Base-by-base conservation (phyloP, 2,329 filamentous ascomycete species). In the Diaporthe helianthi region DNA sequence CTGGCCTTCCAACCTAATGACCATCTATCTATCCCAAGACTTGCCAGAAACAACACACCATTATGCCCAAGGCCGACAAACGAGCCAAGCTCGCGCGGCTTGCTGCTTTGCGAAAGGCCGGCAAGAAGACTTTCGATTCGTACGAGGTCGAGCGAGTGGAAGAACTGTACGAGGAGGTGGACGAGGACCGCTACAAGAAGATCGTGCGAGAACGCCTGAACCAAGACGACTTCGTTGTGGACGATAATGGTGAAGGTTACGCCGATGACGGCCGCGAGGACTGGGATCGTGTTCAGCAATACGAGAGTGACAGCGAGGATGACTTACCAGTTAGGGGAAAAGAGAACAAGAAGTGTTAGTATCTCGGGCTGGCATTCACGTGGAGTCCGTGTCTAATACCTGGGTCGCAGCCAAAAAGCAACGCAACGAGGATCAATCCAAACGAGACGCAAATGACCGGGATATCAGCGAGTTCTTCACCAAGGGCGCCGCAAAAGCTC, bases 131-230 rank as follows among this genome's bases (percentile, higher is more conserved):
- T 73, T 90, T 97, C 73, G 92, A 94, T 75, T 89, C 87, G 70
- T 99, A 98, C 83, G 85, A 97, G 80, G 89, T 98, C 71, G 88
- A 93, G 75, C 91, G 98, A 72, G 92, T 93, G 75, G 88, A 91
- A 73, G 89, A 93, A 74, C 84, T 99, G 53, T 99, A 98, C 82
- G 96, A 98, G 72, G 94, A 97, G 76, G 94, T 99, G 58, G 94
- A 98, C 77, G 96, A 99, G 76, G 95, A 96, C 76, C 92, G 93
- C 64, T 99, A 99, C 85, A 98, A 98, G 84, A 97, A 97, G 79
- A 91, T 98, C 73, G 94, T 99, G 17, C 89, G 96, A 51, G 89
- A 91, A 68, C 91, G 96, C 55, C 85, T 99, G 64, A 93, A 98
- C 77, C 87, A 97, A 76, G 96, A 99, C 76, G 96, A 99, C 82